Evolutionary conservation across 1,284 basidiomycete genomes (phyloP), one percentile per base, ranked within the genome.

Genomic region (Omphalotus olearius): DNA sequence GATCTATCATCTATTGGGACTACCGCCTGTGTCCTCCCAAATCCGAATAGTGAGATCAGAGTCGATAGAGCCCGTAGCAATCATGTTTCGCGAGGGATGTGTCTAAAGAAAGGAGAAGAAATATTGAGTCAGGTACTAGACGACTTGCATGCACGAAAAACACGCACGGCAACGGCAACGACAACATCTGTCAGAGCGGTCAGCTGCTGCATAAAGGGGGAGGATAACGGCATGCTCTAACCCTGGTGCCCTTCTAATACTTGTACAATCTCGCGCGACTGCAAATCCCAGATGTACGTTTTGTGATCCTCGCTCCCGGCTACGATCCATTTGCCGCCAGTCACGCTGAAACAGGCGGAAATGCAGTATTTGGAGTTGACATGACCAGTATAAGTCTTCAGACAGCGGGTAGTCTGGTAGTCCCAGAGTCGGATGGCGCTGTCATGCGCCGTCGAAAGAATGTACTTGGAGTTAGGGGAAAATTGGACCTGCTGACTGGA

Each of bases 391-490:
- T 95, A 95, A 1, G 94, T 94, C 70, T 98, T 98, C 41, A 99
- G 73, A 58, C 93, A 91, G 54, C 91, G 86, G 1, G 88, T 88
- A 0, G 88, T 91, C 60, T 95, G 91, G 62, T 96, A 93, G 63
- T 98, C 93, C 93, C 97, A 98, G 11, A 99, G 74, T 0, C 96
- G 82, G 56, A 98, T 90, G 0, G 89, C 84, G 54, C 84, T 91
- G 62, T 98, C 94, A 59, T 98, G 86, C 0, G 94, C 89, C 0
- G 93, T 89, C 1, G 92, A 91, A 44, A 98, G 79, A 49, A 99
- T 87, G 66, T 93, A 96, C 69, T 91, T 90, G 3, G 91, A 92
- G 59, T 94, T 95, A 0, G 96, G 97, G 0, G 95, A 94, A 72
- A 98, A 98, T 59, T 87, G 80, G 11, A 93, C 90, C 57, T 89